These are phyloP conservation scores for Penicillium sp. DNA, from an alignment of 2,329 filamentous ascomycete species.

Conservation along the genomic window DNA sequence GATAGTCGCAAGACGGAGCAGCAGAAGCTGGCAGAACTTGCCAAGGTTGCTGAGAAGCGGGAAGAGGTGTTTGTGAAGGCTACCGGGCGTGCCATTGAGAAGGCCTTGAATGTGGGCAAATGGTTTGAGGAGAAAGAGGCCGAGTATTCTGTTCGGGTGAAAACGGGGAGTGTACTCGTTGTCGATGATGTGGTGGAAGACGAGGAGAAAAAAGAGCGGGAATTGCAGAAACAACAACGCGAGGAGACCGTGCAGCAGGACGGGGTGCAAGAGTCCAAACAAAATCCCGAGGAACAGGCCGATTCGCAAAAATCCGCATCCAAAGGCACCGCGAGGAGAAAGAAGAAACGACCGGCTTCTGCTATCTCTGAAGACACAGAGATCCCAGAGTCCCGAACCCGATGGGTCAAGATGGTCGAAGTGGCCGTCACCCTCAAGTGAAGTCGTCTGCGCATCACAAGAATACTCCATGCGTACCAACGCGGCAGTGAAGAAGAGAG, in stretches of 20 bases:
- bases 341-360: slow-evolving; percentile 30
- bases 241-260: slow-evolving; percentile 17
- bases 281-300: slow-evolving; percentile 2
- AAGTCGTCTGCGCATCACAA: slow-evolving; percentile 8
- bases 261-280: slow-evolving; percentile 12
- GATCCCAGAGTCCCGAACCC: slow-evolving; percentile 46
- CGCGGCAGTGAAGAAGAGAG: neutral
- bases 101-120: slow-evolving; percentile 56
- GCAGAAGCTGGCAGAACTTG: slow-evolving; percentile 35
- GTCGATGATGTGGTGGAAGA: slow-evolving; percentile 61
- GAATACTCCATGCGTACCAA: neutral
- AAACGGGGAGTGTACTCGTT: slow-evolving; percentile 58
- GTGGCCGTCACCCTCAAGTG: slow-evolving; percentile 47
- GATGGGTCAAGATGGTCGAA: slow-evolving; percentile 52
- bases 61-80: slow-evolving; percentile 62
- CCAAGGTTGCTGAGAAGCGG: slow-evolving; percentile 36
- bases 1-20: slow-evolving; percentile 34
- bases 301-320: slow-evolving; percentile 11
- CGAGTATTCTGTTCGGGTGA: slow-evolving; percentile 53
- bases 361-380: slow-evolving; percentile 32
- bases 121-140: slow-evolving; percentile 58
- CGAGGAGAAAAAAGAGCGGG: slow-evolving; percentile 32
- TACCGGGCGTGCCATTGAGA: slow-evolving; percentile 60
- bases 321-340: slow-evolving; percentile 31
- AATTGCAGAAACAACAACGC: slow-evolving; percentile 25